Conservation (phyloP, 495 filamentous ascomycete species). For the Hypoxylon intermedium region DNA sequence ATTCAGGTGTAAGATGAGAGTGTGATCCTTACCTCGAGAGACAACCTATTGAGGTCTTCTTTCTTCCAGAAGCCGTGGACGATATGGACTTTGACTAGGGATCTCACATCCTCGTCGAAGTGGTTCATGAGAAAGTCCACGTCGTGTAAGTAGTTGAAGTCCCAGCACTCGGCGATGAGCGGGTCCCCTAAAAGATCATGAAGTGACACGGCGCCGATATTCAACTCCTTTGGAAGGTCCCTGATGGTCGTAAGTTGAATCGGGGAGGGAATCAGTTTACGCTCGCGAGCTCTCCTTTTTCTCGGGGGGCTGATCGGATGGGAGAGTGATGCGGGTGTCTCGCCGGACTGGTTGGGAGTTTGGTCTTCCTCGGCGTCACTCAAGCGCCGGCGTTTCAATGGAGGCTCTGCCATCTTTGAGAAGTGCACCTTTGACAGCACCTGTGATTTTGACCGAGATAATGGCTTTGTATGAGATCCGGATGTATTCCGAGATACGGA, state of each 20-base stretch:
- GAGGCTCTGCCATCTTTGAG: conserved; percentile 34
- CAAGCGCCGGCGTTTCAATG: conserved; percentile 34
- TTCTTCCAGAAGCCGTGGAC: conserved; percentile 89
- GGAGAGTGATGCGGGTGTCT: conserved; percentile 40
- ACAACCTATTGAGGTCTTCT: conserved; percentile 67
- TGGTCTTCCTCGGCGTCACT: conserved; percentile 5
- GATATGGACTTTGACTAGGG: conserved; percentile 71
- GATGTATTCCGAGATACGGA: no score
- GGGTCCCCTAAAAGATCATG: conserved; percentile 80
- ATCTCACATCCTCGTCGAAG: conserved; percentile 74
- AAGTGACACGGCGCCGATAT: conserved; percentile 72
- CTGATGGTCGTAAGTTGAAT: conserved; percentile 75
- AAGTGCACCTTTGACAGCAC: background rate
- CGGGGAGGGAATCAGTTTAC: conserved; percentile 60
- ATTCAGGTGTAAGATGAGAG: no score
- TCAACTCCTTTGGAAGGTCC: conserved; percentile 65
- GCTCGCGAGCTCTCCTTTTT: conserved; percentile 40
- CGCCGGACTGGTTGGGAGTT: background rate
- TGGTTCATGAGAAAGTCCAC: conserved; percentile 69
- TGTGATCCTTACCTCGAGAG: conserved; percentile 69
- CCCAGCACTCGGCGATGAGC: conserved; percentile 84
- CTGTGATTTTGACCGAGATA: no score
- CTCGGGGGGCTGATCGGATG: conserved; percentile 52
- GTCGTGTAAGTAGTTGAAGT: conserved; percentile 88
- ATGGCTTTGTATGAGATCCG: no score